phyloP scores from a whole-genome alignment of 768 basidiomycete genomes.

The Termitomyces heimii region DNA sequence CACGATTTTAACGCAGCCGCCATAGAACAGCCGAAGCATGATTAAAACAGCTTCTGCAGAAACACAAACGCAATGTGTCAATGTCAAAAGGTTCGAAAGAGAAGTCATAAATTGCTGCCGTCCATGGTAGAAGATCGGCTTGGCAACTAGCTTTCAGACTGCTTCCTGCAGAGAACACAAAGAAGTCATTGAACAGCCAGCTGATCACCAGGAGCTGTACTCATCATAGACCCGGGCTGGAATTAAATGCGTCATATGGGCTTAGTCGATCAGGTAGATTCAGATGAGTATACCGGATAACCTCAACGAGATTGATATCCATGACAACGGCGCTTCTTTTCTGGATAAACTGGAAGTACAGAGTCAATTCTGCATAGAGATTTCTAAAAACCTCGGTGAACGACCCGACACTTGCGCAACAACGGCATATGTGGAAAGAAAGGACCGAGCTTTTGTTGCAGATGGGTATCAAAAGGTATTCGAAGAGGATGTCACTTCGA shows the following conservation, averaged over 20 bases:
- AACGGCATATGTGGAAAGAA: background rate
- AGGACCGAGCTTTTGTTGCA: background rate
- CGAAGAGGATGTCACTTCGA: background rate
- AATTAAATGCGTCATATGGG: background rate
- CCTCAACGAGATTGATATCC: too few species aligned
- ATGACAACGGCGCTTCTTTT: background rate
- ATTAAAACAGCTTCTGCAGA: too few species aligned
- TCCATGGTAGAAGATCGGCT: background rate
- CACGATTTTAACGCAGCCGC: background rate
- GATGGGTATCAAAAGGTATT: background rate
- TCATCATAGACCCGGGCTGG: background rate
- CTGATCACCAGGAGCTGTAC: background rate
- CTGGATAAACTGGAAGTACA: background rate
- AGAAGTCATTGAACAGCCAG: background rate
- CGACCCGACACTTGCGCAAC: background rate
- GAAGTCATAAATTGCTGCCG: background rate
- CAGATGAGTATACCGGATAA: background rate
- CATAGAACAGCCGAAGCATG: background rate
- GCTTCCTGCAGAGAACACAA: background rate
- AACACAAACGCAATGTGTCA: too few species aligned
- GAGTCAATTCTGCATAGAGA: background rate
- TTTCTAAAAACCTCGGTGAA: background rate
- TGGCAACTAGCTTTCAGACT: background rate
- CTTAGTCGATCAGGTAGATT: background rate
- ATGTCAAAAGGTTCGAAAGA: too few species aligned